Evolutionary conservation across 306 rosid species (phyloP).

Genomic region (Castanea sativa): DNA sequence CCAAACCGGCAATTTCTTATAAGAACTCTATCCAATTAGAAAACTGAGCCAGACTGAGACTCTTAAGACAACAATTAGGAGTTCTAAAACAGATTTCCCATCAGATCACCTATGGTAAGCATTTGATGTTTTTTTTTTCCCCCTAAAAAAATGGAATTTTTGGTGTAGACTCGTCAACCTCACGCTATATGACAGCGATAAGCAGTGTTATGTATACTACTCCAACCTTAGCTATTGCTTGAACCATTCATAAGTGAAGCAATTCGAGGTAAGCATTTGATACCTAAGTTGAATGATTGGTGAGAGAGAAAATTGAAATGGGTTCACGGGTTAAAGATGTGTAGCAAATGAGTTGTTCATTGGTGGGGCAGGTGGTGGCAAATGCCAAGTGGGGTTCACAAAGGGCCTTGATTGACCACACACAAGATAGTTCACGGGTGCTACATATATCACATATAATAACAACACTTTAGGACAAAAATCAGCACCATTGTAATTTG

Average conservation of each 20-base stretch:
- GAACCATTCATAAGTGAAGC: no score
- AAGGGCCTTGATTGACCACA: slow-evolving; percentile 29
- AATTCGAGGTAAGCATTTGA: not conserved
- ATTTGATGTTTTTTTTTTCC: not conserved
- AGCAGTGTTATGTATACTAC: no score
- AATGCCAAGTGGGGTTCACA: slow-evolving; percentile 5
- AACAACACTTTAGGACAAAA: not conserved
- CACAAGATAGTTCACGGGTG: slow-evolving; percentile 40
- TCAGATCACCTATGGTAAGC: not conserved
- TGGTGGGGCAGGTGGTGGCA: not conserved
- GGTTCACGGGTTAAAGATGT: slow-evolving; percentile 1
- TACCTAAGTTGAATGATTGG: not conserved
- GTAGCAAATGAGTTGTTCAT: not conserved
- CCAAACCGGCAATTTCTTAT: not conserved
- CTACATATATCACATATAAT: slow-evolving; percentile 22
- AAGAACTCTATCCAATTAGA: not conserved
- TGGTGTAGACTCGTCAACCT: no score
- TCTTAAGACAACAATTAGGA: not conserved
- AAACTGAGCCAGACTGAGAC: not conserved
- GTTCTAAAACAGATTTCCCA: no score
- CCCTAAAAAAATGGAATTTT: rapidly evolving
- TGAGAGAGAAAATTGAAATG: not conserved
- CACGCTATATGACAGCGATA: no score
- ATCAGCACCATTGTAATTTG: not conserved
- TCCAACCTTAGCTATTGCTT: no score